Conservation (phyloP, 768 basidiomycete genomes). For the Leccinum disarticulatum region DNA sequence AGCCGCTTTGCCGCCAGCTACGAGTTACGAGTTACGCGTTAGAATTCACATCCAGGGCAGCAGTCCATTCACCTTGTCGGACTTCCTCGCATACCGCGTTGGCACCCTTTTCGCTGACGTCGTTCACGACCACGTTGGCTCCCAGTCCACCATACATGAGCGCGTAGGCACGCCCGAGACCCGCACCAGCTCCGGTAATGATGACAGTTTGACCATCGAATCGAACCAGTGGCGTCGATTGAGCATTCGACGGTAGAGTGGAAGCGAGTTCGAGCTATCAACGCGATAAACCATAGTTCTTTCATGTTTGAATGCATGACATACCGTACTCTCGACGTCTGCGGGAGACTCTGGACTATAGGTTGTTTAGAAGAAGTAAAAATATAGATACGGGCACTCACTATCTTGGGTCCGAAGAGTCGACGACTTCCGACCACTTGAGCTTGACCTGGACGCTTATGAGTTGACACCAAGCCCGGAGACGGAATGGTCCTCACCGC, state of each 20-base stretch:
- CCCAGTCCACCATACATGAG: conserved; percentile 89
- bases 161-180: conserved; percentile 90
- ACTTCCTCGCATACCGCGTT: conserved; percentile 86
- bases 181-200: conserved; percentile 93
- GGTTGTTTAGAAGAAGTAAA: conserved; percentile 9
- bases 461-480: neutral
- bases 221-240: conserved; percentile 66
- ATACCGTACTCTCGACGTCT: conserved; percentile 62
- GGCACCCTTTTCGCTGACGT: conserved; percentile 85
- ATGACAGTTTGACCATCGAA: conserved; percentile 91
- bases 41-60: neutral
- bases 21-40: neutral
- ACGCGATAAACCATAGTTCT: neutral
- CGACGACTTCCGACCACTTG: conserved; percentile 77
- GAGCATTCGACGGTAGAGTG: conserved; percentile 63
- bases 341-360: conserved; percentile 61
- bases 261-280: conserved; percentile 63
- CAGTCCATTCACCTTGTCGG: conserved; percentile 53
- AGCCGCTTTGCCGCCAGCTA: conserved; percentile 87
- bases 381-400: conserved; percentile 36
- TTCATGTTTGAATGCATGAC: conserved; percentile 1
- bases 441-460: conserved; percentile 60
- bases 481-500: conserved; percentile 54
- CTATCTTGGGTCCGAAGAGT: conserved; percentile 74
- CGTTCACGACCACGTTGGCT: conserved; percentile 97